Evolutionary conservation across 805 yeast species (phyloP), one percentile per base, ranked within the genome.

Genomic region (Cyberlindnera suaveolens): DNA sequence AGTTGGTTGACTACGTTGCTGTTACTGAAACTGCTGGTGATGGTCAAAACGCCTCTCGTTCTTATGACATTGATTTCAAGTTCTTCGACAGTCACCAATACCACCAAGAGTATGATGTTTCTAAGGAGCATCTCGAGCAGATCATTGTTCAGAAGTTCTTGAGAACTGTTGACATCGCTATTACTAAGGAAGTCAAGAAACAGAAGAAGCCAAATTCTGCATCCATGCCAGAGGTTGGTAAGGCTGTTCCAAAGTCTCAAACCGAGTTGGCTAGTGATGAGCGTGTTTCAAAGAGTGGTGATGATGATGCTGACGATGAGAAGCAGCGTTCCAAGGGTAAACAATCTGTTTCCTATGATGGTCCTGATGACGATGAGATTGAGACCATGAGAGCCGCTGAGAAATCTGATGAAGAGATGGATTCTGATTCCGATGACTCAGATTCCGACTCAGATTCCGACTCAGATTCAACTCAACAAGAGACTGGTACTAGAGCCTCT

Each of bases 291-390:
- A 65, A 60, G 31, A 62, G 55, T 26, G 73, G 64, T 33, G 75
- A 67, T 32, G 82, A 67, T 29, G 83, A 75, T 44, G 86, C 80
- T 41, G 82, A 74, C 42, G 80, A 76, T 43, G 87, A 77, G 47
- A 78, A 74, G 56, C 66, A 74, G 46, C 75, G 71, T 50, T 67
- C 74, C 41, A 82, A 82, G 52, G 71, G 80, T 32, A 87, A 88
- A 55, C 96, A 90, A 67, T 81, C 95, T 15, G 91, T 85, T 33
- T 88, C 96, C 2, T 88, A 88, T 55, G 98, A 90, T 50, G 96
- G 80, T 14, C 96, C 96, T 30, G 98, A 90, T 66, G 97, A 90
- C 49, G 98, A 88, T 27, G 97, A 90, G 60, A 70, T 86, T 47
- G 97, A 88, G 62, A 85, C 86, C 40, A 85, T 87, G 90, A 81